A percentile compares a stretch with the other conserved stretches of the same genome.
phyloP scores from a whole-genome alignment of 805 yeast species.

The Limtongia smithiae region DNA sequence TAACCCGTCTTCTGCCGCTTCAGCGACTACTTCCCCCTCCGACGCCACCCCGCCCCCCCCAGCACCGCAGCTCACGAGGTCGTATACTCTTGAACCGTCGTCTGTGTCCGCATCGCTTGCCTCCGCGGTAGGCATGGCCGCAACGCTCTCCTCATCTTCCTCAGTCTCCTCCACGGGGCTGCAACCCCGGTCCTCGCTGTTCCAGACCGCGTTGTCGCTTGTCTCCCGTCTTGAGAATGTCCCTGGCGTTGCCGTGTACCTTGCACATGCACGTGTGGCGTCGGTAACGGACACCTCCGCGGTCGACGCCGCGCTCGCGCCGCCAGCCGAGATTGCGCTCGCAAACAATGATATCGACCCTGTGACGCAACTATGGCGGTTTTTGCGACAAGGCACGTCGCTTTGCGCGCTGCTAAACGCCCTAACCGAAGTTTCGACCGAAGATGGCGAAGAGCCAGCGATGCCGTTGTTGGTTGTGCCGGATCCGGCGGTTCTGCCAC shows the following conservation, averaged over 20 bases:
- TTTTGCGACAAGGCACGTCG: constrained; percentile 90
- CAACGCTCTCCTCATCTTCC: constrained; percentile 9
- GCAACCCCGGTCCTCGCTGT: constrained; percentile 29
- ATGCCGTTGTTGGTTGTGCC: constrained; percentile 11
- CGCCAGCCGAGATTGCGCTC: constrained; percentile 58
- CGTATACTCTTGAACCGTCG: not conserved
- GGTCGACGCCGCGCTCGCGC: constrained; percentile 56
- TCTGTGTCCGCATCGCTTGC: not conserved
- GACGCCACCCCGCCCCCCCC: not conserved
- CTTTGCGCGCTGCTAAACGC: constrained; percentile 79
- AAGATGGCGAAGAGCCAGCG: constrained; percentile 14
- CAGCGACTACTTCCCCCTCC: not conserved
- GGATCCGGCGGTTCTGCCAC: constrained; percentile 41
- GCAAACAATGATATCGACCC: constrained; percentile 87
- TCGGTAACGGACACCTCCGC: constrained; percentile 39
- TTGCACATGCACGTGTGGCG: constrained; percentile 19
- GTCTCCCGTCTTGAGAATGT: constrained; percentile 28
- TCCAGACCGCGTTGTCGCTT: constrained; percentile 32
- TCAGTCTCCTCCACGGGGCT: constrained; percentile 2
- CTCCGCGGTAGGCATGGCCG: not conserved
- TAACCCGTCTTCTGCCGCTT: not conserved
- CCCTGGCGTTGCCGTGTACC: constrained; percentile 27
- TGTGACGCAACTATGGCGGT: constrained; percentile 81
- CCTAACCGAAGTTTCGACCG: constrained; percentile 48
- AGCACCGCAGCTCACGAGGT: not conserved